Evolutionary conservation across 2,329 filamentous ascomycete species (phyloP).

Genomic region (Colletotrichum truncatum): DNA sequence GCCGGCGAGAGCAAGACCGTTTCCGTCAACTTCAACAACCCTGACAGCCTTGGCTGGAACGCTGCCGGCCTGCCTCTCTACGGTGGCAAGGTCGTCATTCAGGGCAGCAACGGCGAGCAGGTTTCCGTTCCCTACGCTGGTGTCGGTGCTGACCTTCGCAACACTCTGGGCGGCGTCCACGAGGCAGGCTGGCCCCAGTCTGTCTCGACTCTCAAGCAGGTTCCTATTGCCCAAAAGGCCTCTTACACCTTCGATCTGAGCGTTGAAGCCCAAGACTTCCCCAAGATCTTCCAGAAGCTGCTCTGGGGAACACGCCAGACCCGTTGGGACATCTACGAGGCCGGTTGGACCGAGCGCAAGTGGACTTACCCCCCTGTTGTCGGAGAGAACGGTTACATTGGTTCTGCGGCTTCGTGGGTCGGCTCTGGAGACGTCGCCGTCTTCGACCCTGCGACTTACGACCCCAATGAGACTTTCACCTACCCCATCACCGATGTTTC

Average conservation of each 20-base stretch:
- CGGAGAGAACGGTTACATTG: slow-evolving; percentile 40
- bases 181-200: slow-evolving; percentile 29
- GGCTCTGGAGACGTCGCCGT: slow-evolving; percentile 24
- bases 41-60: slow-evolving; percentile 36
- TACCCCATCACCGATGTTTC: slow-evolving; percentile 35
- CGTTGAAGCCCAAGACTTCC: slow-evolving; percentile 32
- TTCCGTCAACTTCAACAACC: slow-evolving; percentile 38
- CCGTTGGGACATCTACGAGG: slow-evolving; percentile 38
- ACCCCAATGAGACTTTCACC: slow-evolving; percentile 37
- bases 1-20: slow-evolving; percentile 38
- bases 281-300: slow-evolving; percentile 32
- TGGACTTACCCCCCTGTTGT: slow-evolving; percentile 39
- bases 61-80: slow-evolving; percentile 41
- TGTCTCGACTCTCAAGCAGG: slow-evolving; percentile 11
- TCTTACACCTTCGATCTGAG: slow-evolving; percentile 29
- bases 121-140: slow-evolving; percentile 51
- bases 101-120: slow-evolving; percentile 48
- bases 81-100: slow-evolving; percentile 44
- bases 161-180: slow-evolving; percentile 25
- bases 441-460: slow-evolving; percentile 34
- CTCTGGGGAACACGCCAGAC: slow-evolving; percentile 35
- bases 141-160: slow-evolving; percentile 28
- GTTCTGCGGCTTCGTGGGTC: slow-evolving; percentile 38
- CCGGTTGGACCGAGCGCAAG: slow-evolving; percentile 36
- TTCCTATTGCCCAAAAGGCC: slow-evolving; percentile 12